These are phyloP conservation scores for Stemphylium lycopersici DNA, from an alignment of 2,329 filamentous ascomycete genomes.

Conservation along the genomic window DNA sequence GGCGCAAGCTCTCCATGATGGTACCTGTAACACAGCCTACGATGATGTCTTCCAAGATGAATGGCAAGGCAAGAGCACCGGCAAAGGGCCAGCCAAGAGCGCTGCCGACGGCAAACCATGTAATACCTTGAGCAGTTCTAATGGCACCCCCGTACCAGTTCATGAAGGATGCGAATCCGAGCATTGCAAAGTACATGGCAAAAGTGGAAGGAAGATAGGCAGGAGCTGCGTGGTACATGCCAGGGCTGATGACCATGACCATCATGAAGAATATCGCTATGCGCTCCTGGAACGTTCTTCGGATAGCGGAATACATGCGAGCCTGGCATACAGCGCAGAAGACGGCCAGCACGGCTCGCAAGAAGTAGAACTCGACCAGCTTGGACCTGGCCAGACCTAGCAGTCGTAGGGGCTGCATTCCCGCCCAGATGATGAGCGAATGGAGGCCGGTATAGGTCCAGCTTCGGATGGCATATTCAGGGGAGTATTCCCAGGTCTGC, in stretches of 20 bases:
- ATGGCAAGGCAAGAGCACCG: slow-evolving; percentile 79
- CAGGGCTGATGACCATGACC: slow-evolving; percentile 76
- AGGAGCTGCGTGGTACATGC: slow-evolving; percentile 90
- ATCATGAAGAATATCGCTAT: slow-evolving; percentile 86
- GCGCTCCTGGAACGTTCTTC: slow-evolving; percentile 76
- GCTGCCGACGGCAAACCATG: slow-evolving; percentile 87
- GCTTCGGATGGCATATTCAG: slow-evolving; percentile 90
- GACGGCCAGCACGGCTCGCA: slow-evolving; percentile 76
- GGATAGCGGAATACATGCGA: slow-evolving; percentile 78
- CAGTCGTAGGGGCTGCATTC: slow-evolving; percentile 58
- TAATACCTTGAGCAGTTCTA: slow-evolving; percentile 81
- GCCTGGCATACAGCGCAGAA: slow-evolving; percentile 83
- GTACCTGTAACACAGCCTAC: slow-evolving; percentile 60
- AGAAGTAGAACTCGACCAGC: slow-evolving; percentile 78
- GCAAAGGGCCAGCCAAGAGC: slow-evolving; percentile 95
- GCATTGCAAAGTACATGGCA: slow-evolving; percentile 90
- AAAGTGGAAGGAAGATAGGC: slow-evolving; percentile 93
- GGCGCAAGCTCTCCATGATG: slow-evolving; percentile 63
- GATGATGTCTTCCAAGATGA: slow-evolving; percentile 77
- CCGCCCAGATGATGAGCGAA: slow-evolving; percentile 71
- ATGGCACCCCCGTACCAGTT: slow-evolving; percentile 77
- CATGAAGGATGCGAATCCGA: slow-evolving; percentile 88
- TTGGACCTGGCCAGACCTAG: slow-evolving; percentile 49
- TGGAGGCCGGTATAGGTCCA: slow-evolving; percentile 90
- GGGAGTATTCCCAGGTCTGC: slow-evolving; percentile 99